Evolutionary conservation across 768 basidiomycete species (phyloP).

Genomic region (Tulasnella sp.): DNA sequence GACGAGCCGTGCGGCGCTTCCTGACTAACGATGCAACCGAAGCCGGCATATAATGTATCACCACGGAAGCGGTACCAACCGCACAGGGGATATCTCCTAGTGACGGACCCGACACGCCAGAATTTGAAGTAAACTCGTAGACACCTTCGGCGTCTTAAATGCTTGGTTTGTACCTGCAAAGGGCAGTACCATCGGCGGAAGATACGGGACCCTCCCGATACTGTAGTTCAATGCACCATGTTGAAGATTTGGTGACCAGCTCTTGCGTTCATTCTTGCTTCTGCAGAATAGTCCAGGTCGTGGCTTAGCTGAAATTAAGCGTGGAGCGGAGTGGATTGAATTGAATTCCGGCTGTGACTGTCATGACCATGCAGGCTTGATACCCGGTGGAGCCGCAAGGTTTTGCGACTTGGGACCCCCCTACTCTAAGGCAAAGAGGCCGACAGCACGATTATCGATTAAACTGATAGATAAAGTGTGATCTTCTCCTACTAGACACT

Average conservation of each 20-base stretch:
- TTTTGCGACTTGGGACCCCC: neutral
- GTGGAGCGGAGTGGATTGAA: neutral
- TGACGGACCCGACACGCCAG: neutral
- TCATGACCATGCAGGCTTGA: neutral
- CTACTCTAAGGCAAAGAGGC: neutral
- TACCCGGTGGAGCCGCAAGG: neutral
- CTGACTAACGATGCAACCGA: neutral
- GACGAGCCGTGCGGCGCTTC: neutral
- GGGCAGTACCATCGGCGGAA: neutral
- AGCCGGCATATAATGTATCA: neutral
- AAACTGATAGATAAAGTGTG: neutral
- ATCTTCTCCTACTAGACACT: neutral
- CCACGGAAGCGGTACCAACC: neutral
- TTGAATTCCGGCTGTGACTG: neutral
- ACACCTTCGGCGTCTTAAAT: neutral
- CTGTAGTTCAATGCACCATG: neutral
- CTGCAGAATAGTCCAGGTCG: neutral
- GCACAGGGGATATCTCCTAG: neutral
- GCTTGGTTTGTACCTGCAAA: neutral
- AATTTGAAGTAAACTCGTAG: neutral
- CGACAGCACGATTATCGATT: neutral
- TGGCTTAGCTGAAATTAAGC: neutral
- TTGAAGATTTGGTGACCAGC: neutral
- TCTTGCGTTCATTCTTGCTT: neutral
- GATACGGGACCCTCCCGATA: neutral